These are phyloP conservation scores for Parasarocladium wereldwijsianum DNA, from an alignment of 2,329 filamentous ascomycete species.

Conservation along the genomic window DNA sequence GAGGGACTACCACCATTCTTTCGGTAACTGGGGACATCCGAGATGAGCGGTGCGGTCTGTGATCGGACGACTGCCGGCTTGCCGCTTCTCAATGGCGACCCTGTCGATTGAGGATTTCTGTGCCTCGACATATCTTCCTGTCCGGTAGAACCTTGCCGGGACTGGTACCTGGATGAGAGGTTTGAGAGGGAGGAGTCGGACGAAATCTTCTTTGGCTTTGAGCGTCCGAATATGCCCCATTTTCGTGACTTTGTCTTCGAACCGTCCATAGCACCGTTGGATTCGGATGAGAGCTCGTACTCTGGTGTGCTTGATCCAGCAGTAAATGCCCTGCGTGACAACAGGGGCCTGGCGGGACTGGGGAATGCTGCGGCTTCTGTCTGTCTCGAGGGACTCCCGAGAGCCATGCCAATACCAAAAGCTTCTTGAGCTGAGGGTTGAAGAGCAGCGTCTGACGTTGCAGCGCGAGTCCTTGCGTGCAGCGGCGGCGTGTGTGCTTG, in stretches of 20 bases:
- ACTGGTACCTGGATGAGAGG: too few relatives aligned
- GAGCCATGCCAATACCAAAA: constrained; percentile 52
- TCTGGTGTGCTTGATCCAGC: not conserved
- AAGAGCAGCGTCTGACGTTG: constrained; percentile 26
- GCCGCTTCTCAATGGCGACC: not conserved
- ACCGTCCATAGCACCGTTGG: not conserved
- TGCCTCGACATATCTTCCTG: constrained; percentile 6
- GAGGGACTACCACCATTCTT: too few relatives aligned
- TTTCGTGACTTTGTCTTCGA: constrained; percentile 36
- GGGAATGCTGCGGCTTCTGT: too few relatives aligned
- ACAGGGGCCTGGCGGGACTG: constrained; percentile 14
- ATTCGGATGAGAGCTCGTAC: not conserved
- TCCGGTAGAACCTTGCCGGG: constrained; percentile 1
- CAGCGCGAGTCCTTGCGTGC: constrained; percentile 20
- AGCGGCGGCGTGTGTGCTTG: constrained; percentile 14
- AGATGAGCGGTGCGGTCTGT: constrained; percentile 21
- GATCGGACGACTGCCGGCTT: constrained; percentile 19
- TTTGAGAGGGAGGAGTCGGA: constrained; percentile 5
- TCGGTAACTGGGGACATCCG: not conserved
- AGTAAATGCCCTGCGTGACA: constrained; percentile 8
- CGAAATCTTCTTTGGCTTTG: constrained; percentile 18
- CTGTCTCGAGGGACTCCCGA: constrained; percentile 60
- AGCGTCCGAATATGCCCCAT: constrained; percentile 42
- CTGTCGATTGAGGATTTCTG: constrained; percentile 1
- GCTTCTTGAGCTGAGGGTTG: constrained; percentile 10